phyloP scores from a whole-genome alignment of 352 stramenopile genomes.

The Phytophthora pseudosyringae region DNA sequence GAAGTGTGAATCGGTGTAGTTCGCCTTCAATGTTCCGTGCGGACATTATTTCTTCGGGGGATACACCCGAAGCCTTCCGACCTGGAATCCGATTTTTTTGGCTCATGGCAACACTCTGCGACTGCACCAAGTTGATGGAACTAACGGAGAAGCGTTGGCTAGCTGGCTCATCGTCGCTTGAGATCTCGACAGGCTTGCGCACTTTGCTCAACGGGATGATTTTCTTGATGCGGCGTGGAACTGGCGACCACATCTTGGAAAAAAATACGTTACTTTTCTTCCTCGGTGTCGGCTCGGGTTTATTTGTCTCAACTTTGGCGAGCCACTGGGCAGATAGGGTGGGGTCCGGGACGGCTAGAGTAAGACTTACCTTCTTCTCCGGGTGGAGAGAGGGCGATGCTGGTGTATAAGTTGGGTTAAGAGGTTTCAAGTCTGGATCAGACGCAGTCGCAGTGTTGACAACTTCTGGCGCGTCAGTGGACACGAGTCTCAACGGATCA shows the following conservation, averaged over 20 bases:
- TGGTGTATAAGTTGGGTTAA: too few relatives aligned
- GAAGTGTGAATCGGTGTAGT: conserved; percentile 49
- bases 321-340: conserved; percentile 10
- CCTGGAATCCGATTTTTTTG: conserved; percentile 16
- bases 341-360: conserved; percentile 12
- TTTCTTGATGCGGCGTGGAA: conserved; percentile 5
- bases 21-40: conserved; percentile 47
- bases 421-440: background rate
- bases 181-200: conserved; percentile 3
- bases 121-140: conserved; percentile 32
- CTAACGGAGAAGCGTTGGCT: conserved; percentile 54
- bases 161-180: conserved; percentile 17
- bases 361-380: conserved; percentile 18
- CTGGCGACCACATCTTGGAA: conserved; percentile 8
- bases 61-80: conserved; percentile 8
- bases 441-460: background rate
- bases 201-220: conserved; percentile 3
- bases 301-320: background rate
- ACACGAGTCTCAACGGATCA: background rate
- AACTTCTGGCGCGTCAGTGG: background rate
- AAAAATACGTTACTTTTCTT: background rate
- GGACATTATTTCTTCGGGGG: conserved; percentile 46
- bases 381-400: background rate
- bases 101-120: conserved; percentile 8
- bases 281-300: background rate